These are phyloP conservation scores for Phycomyces nitens DNA, from an alignment of 192 early-diverging fungal genomes.

Conservation along the genomic window DNA sequence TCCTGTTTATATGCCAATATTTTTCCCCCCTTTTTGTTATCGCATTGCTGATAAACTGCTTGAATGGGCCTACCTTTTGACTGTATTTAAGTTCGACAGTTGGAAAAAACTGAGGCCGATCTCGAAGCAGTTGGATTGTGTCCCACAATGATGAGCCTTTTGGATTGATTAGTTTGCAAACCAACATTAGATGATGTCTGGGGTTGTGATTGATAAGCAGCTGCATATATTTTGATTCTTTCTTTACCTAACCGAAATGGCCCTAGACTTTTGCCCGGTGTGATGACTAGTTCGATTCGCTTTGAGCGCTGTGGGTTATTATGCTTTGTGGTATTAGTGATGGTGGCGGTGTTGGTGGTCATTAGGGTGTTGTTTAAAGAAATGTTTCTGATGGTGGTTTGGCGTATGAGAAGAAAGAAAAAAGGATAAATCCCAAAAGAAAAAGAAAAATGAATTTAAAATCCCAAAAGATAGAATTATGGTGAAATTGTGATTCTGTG, in stretches of 20 bases:
- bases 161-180: neutral
- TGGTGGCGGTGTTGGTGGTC: no score
- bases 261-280: slow-evolving; percentile 52
- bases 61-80: slow-evolving; percentile 57
- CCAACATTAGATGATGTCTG: neutral
- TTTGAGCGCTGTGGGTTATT: slow-evolving; percentile 12
- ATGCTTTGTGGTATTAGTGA: no score
- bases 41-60: no score
- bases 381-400: no score
- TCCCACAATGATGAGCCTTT: slow-evolving; percentile 61
- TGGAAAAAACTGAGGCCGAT: slow-evolving; percentile 47
- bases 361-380: no score
- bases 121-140: slow-evolving; percentile 49
- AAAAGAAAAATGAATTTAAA: no score
- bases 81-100: slow-evolving; percentile 61
- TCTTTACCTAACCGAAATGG: slow-evolving; percentile 48
- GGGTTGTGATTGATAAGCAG: neutral
- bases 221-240: neutral
- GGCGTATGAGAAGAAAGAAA: no score
- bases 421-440: no score
- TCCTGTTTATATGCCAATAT: no score
- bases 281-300: slow-evolving; percentile 47
- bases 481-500: no score
- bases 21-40: no score
- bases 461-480: no score